Conservation (phyloP, 495 filamentous ascomycete genomes). For the Neurospora sp. region DNA sequence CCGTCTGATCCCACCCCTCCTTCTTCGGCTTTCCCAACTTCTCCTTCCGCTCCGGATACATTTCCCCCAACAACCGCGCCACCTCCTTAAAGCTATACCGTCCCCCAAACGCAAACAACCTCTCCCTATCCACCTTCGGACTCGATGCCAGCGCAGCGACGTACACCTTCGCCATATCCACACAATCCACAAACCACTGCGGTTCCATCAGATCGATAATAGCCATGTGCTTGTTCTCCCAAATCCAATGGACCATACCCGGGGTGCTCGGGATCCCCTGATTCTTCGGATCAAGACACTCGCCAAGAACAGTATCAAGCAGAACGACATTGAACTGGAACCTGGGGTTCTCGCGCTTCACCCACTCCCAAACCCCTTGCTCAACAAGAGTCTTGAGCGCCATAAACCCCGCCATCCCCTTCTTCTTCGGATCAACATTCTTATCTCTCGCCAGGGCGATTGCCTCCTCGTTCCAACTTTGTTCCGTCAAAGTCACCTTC, state of each 20-base stretch:
- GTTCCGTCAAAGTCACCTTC: conserved; percentile 12
- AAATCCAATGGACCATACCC: conserved; percentile 24
- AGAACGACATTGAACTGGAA: conserved; percentile 26
- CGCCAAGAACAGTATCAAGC: conserved; percentile 22
- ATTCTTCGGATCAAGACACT: conserved; percentile 19
- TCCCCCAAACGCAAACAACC: conserved; percentile 22
- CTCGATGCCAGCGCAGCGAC: conserved; percentile 19
- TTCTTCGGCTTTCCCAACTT: conserved; percentile 14
- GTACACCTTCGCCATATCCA: conserved; percentile 20
- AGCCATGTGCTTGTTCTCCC: conserved; percentile 14
- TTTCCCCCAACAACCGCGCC: conserved; percentile 16
- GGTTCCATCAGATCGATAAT: conserved; percentile 18
- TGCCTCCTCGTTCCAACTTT: conserved; percentile 22
- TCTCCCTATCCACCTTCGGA: conserved; percentile 18
- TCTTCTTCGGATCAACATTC: neutral
- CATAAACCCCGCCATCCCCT: conserved; percentile 25
- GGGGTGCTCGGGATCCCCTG: conserved; percentile 21
- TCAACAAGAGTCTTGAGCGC: conserved; percentile 26
- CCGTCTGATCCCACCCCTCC: conserved; percentile 22
- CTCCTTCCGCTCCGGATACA: conserved; percentile 16
- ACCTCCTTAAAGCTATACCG: conserved; percentile 24
- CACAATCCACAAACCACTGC: conserved; percentile 25
- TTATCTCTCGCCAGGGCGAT: conserved; percentile 13
- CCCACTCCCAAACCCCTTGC: conserved; percentile 27
- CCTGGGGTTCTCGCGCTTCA: conserved; percentile 14